Conservation (phyloP, 2,329 filamentous ascomycete species). For the Fusarium setosum region DNA sequence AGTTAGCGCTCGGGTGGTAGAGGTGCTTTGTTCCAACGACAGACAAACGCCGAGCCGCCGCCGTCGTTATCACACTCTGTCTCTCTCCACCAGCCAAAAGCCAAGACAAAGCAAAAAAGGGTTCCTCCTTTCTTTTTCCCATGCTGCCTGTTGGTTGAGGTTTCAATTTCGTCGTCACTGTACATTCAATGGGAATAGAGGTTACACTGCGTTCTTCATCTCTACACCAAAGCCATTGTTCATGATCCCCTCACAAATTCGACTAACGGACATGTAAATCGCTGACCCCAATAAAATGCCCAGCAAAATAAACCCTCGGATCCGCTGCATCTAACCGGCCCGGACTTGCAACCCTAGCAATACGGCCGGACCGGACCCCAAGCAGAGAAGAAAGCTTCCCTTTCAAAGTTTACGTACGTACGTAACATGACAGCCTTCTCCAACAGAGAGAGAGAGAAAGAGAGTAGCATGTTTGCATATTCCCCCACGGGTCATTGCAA, state of each 20-base stretch:
- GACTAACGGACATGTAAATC: not conserved
- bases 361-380: constrained; percentile 27
- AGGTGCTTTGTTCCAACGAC: constrained; percentile 1
- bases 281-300: not conserved
- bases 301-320: constrained; percentile 10
- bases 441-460: too few relatives aligned
- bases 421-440: constrained; percentile 40
- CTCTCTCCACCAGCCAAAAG: not conserved
- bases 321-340: constrained; percentile 31
- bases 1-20: not conserved
- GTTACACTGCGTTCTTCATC: not conserved
- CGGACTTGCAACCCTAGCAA: constrained; percentile 27
- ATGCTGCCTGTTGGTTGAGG: not conserved
- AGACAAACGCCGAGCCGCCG: constrained; percentile 16
- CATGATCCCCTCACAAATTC: constrained; percentile 1
- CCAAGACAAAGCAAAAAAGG: not conserved
- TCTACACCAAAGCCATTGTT: not conserved
- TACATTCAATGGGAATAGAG: not conserved
- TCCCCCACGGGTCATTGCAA: constrained; percentile 25
- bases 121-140: not conserved
- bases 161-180: constrained; percentile 16
- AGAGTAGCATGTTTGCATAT: constrained; percentile 20
- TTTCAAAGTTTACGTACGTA: constrained; percentile 16
- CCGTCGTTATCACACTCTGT: constrained; percentile 1
- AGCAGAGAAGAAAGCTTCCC: constrained; percentile 4